Base-by-base conservation (phyloP, 345 rosid genomes). In the Mallotus nudiflorus region DNA sequence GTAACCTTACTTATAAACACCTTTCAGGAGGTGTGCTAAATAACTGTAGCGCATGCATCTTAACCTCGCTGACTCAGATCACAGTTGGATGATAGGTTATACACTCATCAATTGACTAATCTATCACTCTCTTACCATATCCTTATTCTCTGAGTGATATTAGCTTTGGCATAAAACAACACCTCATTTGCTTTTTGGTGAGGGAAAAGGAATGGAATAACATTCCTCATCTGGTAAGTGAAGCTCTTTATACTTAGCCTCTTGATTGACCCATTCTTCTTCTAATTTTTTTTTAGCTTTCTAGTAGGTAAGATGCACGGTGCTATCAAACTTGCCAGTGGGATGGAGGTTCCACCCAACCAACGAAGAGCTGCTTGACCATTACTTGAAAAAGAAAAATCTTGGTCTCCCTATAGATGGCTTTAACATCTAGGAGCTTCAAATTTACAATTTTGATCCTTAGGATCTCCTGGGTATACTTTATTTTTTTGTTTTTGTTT, bases 361-460 rank as follows among this genome's bases (percentile, higher is more conserved):
- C 13, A 78, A 76, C 8, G 78, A 76, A 27, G 80, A 82, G 50
- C 64, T 85, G 56, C 25, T 88, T 64, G 53, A 25, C 44, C 22
- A 48, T 44, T 83, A 72, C 37, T 73, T 88, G 46, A 69, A 49
- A 68, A 58, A 42, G 6, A 84, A 84, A 66, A 77, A 75, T 44
- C 50, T 46, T 1, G 70, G 78, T 3, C 16, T 48, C 29, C 39
- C 46, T n/a, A 22, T 31, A 37, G 2, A 46, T 14, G 52, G 46
- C 35, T 1, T 0, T 54, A 11, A 35, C 44, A 76, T 89, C 33
- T 61, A 54, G 31, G 87, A 86, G 29, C 50, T 89, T 65, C 68
- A 78, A 0, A 62, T 89, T 4, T 65, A 50, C 69, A 48, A 61
- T 59, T 77, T 59, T 11, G 84, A 88, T 51, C 93, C 93, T 14